These are phyloP conservation scores for Apiotrichum mycotoxinovorans DNA, from an alignment of 1,284 basidiomycete genomes.

Conservation along the genomic window DNA sequence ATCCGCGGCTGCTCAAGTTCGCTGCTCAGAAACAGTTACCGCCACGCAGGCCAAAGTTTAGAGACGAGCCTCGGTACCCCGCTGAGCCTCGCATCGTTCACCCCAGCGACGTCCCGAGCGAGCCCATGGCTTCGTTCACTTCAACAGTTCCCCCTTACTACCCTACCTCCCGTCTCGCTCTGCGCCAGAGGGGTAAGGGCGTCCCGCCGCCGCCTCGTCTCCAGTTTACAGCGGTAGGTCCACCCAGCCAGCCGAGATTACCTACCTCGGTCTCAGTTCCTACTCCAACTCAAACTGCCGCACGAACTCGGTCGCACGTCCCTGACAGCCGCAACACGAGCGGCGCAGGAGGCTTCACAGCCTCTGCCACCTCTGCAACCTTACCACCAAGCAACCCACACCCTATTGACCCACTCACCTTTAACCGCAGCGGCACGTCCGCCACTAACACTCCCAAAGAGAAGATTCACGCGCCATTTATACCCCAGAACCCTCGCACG, in stretches of 20 bases:
- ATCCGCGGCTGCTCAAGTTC: neutral
- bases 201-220: neutral
- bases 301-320: neutral
- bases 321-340: too few species aligned
- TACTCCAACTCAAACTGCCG: neutral
- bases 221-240: neutral
- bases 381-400: neutral
- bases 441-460: neutral
- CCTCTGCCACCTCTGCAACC: neutral
- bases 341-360: too few species aligned
- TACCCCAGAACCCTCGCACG: neutral
- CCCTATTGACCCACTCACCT: neutral
- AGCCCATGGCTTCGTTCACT: neutral
- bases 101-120: constrained; percentile 1
- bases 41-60: neutral
- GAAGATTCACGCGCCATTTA: neutral
- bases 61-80: neutral
- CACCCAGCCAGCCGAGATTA: neutral
- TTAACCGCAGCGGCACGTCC: neutral
- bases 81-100: constrained; percentile 1
- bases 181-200: neutral
- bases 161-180: neutral
- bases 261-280: neutral
- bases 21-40: neutral
- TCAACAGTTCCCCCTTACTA: neutral